Base-by-base conservation (phyloP, 2,329 filamentous ascomycete species). In the Penicillium oxalicum region DNA sequence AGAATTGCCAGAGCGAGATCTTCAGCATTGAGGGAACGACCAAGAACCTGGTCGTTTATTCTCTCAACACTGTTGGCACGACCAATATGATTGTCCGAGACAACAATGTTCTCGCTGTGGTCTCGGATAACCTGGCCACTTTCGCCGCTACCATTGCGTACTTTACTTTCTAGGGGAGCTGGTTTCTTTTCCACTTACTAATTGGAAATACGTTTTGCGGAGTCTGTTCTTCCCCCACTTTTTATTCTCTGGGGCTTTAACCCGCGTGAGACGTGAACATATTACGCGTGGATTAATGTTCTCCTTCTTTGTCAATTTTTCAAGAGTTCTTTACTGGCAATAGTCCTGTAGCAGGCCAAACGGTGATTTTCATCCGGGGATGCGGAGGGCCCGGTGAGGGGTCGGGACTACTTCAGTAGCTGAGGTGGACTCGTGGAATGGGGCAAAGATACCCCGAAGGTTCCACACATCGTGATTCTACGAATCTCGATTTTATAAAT, bases 1-100 rank as follows among this genome's bases (percentile, higher is more conserved):
- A 70, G 6, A 52, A 64, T 2, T 80, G 77, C 48, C 77, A 80
- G 63, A 69, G 63, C 34, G 58, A 69, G n/a, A 77, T 79, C 11
- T 64, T 78, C 48, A 71, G 68, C 36, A 58, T 79, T 11, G 74
- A 77, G 44, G 72, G 70, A 1, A 61, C 52, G 7, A 68, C 59
- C 4, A 57, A 43, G 34, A 45, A 35, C n/a, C 41, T 63, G 27
- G 49, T 54, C 6, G 60, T 79, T 0, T 79, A 78, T 51, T 73
- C 74, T 32, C 52, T 78, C 36, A 77, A 73, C 45, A 77, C 74
- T 1, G 67, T 77, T 12, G 70, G 69, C 1, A 66, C 70, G 9
- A 71, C 68, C 9, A 68, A 70, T 44, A 75, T 76, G 70, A 66
- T 78, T 47, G 68, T 70, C 4, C 57, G 68, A 43, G 69, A 77